These are phyloP conservation scores for Rubus parviflorus DNA, from an alignment of 306 rosid species.

Conservation along the genomic window DNA sequence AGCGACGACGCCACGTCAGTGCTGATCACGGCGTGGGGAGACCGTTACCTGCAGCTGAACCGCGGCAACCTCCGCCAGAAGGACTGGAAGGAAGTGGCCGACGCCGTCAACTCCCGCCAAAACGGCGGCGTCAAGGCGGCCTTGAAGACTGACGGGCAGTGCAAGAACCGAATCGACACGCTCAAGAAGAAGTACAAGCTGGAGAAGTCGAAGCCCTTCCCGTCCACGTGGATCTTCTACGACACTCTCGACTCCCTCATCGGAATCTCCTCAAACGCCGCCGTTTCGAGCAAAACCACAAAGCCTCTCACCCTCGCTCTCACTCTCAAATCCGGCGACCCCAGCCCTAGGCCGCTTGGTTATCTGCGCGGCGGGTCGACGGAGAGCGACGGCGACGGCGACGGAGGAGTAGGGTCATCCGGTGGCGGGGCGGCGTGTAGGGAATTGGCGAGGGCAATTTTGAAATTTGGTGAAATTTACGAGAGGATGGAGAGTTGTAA, in stretches of 20 bases:
- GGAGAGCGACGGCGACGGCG: slow-evolving; percentile 2
- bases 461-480: slow-evolving; percentile 47
- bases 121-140: slow-evolving; percentile 24
- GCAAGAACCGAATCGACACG: slow-evolving; percentile 54
- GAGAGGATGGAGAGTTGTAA: slow-evolving; percentile 48
- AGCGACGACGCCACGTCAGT: slow-evolving; percentile 45
- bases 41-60: slow-evolving; percentile 43
- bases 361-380: no score
- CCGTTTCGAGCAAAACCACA: slow-evolving; percentile 13
- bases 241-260: slow-evolving; percentile 38
- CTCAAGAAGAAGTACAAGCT: slow-evolving; percentile 56
- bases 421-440: slow-evolving; percentile 37
- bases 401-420: slow-evolving; percentile 24
- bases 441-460: slow-evolving; percentile 50
- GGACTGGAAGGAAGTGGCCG: slow-evolving; percentile 56
- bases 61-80: slow-evolving; percentile 55
- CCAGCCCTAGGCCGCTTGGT: neutral
- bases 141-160: slow-evolving; percentile 38
- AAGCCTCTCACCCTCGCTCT: slow-evolving; percentile 14
- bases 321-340: slow-evolving; percentile 17
- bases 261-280: slow-evolving; percentile 10
- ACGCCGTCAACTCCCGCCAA: slow-evolving; percentile 30
- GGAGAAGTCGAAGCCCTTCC: slow-evolving; percentile 42
- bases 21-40: slow-evolving; percentile 49
- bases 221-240: slow-evolving; percentile 46